phyloP scores from a whole-genome alignment of 1,284 basidiomycete genomes.

The Melampsora abietis-canadensis region DNA sequence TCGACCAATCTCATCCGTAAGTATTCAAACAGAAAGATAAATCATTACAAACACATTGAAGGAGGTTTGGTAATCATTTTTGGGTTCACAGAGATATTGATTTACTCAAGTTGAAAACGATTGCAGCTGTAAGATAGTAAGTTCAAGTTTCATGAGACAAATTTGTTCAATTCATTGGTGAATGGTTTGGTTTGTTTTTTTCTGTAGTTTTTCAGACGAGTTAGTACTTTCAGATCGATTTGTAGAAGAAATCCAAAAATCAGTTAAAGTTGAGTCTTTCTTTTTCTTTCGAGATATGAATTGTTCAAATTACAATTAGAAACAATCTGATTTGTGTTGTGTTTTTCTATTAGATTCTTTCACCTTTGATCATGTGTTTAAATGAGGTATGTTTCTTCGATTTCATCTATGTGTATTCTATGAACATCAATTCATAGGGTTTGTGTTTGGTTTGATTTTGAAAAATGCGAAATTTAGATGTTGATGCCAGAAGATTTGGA shows the following conservation, averaged over 20 bases:
- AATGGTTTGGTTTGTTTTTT: background rate
- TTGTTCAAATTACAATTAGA: background rate
- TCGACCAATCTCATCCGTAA: constrained; percentile 25
- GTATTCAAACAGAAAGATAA: background rate
- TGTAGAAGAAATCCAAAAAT: constrained; percentile 21
- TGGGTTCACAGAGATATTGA: constrained; percentile 8
- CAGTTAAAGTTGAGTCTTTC: constrained; percentile 11
- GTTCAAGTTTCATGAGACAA: background rate
- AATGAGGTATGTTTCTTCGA: constrained; percentile 14
- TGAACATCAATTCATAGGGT: background rate
- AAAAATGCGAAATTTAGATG: background rate
- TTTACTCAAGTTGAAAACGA: constrained; percentile 21
- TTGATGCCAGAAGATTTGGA: background rate
- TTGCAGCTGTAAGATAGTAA: constrained; percentile 24
- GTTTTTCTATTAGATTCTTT: constrained; percentile 3
- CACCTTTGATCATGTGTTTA: constrained; percentile 21
- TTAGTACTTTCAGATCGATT: constrained; percentile 15
- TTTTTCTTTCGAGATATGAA: too few relatives aligned
- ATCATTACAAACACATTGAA: background rate
- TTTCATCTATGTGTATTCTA: background rate
- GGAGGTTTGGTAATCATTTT: background rate
- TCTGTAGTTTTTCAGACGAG: constrained; percentile 11
- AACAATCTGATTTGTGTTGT: background rate
- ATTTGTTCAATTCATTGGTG: background rate
- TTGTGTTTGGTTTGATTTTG: background rate